phyloP scores from a whole-genome alignment of 345 rosid genomes.

The Geranium rotundifolium region DNA sequence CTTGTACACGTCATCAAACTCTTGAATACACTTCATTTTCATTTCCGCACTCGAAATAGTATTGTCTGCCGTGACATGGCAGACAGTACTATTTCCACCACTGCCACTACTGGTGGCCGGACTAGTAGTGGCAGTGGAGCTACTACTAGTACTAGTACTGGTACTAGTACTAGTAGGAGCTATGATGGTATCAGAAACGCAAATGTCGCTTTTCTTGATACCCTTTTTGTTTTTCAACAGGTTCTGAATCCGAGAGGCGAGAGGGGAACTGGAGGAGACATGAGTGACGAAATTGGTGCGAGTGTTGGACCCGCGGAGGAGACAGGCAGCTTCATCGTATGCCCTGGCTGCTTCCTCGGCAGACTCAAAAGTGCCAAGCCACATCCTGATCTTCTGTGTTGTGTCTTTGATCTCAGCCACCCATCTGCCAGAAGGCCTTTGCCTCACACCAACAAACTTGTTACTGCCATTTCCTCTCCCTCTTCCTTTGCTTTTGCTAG shows the following conservation, averaged over 20 bases:
- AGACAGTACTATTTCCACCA: slow-evolving; percentile 4
- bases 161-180: slow-evolving; percentile 7
- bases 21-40: slow-evolving; percentile 12
- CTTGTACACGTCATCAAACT: slow-evolving; percentile 39
- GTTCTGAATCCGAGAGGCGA: slow-evolving; percentile 46
- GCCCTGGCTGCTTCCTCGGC: slow-evolving; percentile 75
- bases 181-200: slow-evolving; percentile 9
- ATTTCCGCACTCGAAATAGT: slow-evolving; percentile 2
- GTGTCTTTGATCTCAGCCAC: slow-evolving; percentile 80
- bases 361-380: slow-evolving; percentile 72
- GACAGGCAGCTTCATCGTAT: slow-evolving; percentile 72
- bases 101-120: slow-evolving; percentile 5
- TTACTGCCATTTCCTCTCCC: slow-evolving; percentile 11
- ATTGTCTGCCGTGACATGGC: not conserved
- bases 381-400: slow-evolving; percentile 61
- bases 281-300: slow-evolving; percentile 58
- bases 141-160: slow-evolving; percentile 3
- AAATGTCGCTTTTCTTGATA: slow-evolving; percentile 9
- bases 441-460: slow-evolving; percentile 61
- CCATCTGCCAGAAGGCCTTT: slow-evolving; percentile 81
- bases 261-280: slow-evolving; percentile 45
- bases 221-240: slow-evolving; percentile 44
- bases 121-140: slow-evolving; percentile 10
- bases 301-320: slow-evolving; percentile 67
- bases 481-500: slow-evolving; percentile 33